Evolutionary conservation across 177 flowering plant species (phyloP), one percentile per base, ranked within the genome.

Genomic region (Vitis hybrid): DNA sequence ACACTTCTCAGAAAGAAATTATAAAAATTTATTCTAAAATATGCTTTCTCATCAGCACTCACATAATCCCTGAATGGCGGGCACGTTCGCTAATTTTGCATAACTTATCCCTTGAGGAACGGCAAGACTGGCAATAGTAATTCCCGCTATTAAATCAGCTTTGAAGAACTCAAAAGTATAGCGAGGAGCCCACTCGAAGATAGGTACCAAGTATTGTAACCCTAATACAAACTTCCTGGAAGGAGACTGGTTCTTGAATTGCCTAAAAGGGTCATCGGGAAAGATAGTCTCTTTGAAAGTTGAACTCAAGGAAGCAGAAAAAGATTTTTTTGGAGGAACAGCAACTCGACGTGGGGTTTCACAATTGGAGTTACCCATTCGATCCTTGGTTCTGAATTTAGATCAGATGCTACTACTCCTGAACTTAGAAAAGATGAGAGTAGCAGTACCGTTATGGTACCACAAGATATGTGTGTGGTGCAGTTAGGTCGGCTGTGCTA

Each of bases 31-130:
- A 4, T 27, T 6, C 1, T 7, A 67, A 15, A 10, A 13, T 40
- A 63, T 46, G 2, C 30, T 27, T 35, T 35, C 46, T 35, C 46
- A 35, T 35, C 46, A 14, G 2, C 3, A 80, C 91, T 82, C 63
- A 91, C 97, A 91, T 3, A 91, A 80, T 65, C 97, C 97, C 21
- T 87, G 62, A 35, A 90, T 83, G 0, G 97, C 87, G 1, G 97
- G 97, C n/a, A 91, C 58, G 74, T 74, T 87, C 51, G 95, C 94
- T 2, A 91, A 52, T 2, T 71, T 83, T 15, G 97, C 97, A 70
- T 91, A 91, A 77, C 97, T 91, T 9, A 91, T 91, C 11, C 97
- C 97, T 65, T 91, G 97, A 62, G 97, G 97, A 21, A 91, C 83
- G 0, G 97, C 93, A 3, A 91, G 88, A 59, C 97, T 91, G 27